Conservation (phyloP, 345 rosid species). For the Ailanthus altissimus region DNA sequence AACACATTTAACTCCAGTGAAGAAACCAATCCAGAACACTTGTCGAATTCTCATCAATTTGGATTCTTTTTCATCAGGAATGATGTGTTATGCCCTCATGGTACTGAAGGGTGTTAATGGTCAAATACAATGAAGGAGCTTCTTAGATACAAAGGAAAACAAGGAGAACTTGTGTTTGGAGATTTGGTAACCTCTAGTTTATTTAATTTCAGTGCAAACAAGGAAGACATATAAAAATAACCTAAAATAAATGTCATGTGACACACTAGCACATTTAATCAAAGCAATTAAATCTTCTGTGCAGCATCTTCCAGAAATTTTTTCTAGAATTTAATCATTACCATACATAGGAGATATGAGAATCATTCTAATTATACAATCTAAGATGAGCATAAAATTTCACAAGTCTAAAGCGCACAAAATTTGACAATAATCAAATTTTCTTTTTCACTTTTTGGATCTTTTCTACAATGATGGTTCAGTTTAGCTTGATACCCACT, state of each 20-base stretch:
- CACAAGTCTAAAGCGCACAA: not conserved
- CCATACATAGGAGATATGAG: not conserved
- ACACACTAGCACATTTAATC: not conserved
- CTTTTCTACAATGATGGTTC: not conserved
- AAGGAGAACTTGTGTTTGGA: too few species aligned
- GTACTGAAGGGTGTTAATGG: too few species aligned
- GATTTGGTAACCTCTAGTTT: too few species aligned
- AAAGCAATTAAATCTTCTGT: conserved; percentile 3
- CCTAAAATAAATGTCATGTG: not conserved
- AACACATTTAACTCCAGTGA: too few species aligned
- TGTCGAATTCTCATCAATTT: too few species aligned
- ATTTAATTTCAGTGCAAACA: too few species aligned
- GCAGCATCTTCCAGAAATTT: not conserved
- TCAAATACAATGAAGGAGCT: too few species aligned
- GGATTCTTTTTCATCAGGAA: too few species aligned
- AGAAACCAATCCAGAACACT: too few species aligned
- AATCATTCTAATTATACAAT: not conserved
- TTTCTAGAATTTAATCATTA: not conserved
- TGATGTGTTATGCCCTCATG: too few species aligned
- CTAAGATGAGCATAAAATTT: not conserved
- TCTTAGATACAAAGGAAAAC: too few species aligned
- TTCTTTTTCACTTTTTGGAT: not conserved
- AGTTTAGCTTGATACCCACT: not conserved
- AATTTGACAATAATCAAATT: not conserved
- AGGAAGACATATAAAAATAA: not conserved